Percentiles rank a stretch among this genome's conserved stretches.
Conservation (phyloP, 768 basidiomycete species). For the Boletus subparvulus region DNA sequence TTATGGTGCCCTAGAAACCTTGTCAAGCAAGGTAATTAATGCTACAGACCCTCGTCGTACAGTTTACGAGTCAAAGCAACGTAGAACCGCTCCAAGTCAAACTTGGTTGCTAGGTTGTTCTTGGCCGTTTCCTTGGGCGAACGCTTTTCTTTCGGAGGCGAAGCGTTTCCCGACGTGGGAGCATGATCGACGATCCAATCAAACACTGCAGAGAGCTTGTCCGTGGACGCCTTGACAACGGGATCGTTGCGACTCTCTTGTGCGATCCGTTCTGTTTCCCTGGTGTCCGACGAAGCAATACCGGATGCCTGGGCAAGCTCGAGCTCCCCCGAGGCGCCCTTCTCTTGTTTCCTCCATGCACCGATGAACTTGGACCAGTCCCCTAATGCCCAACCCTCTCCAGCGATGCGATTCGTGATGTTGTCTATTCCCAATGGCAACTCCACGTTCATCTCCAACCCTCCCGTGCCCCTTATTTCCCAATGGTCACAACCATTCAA, state of each 20-base stretch:
- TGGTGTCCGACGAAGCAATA: constrained; percentile 5
- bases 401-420: constrained; percentile 31
- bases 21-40: not conserved
- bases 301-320: constrained; percentile 27
- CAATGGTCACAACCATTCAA: constrained; percentile 94
- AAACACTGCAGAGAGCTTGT: constrained; percentile 69
- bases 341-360: constrained; percentile 60
- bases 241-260: constrained; percentile 47
- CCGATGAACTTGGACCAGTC: constrained; percentile 66
- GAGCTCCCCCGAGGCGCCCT: constrained; percentile 36
- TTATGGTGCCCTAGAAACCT: too few species aligned
- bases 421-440: constrained; percentile 51
- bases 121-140: constrained; percentile 28
- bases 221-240: constrained; percentile 64
- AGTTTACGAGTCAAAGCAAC: constrained; percentile 85
- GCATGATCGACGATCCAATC: constrained; percentile 80
- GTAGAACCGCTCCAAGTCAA: constrained; percentile 87
- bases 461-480: constrained; percentile 90
- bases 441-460: constrained; percentile 66
- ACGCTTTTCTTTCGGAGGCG: constrained; percentile 21
- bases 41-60: constrained; percentile 85
- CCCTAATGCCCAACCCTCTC: constrained; percentile 44
- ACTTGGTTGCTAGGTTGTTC: constrained; percentile 61
- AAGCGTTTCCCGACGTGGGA: constrained; percentile 35
- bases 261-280: constrained; percentile 17